A percentile compares a stretch with the other conserved stretches of the same genome.
Evolutionary conservation across 139 green algal species (phyloP).

Genomic region (Ostreobium quekettii): DNA sequence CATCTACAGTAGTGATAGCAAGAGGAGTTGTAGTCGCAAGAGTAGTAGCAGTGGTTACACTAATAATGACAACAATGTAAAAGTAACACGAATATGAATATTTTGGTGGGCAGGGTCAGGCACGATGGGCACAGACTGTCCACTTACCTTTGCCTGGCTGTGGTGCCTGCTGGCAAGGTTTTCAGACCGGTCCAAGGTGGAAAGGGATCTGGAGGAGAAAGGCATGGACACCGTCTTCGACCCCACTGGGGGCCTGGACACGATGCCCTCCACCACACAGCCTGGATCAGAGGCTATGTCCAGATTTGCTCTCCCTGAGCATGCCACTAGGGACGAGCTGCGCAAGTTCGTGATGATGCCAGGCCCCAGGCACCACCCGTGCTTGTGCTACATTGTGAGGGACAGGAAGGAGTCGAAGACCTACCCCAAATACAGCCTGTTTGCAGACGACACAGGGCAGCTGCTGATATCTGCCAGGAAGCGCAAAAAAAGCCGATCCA

Average conservation of each 20-base stretch:
- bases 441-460: slow-evolving; percentile 36
- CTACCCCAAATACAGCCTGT: slow-evolving; percentile 49
- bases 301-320: not conserved
- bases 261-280: not conserved
- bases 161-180: not conserved
- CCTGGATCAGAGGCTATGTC: not conserved
- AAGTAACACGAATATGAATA: slow-evolving; percentile 8
- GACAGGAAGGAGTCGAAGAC: slow-evolving; percentile 45
- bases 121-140: not conserved
- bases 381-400: slow-evolving; percentile 76
- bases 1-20: no score
- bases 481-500: slow-evolving; percentile 67
- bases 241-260: slow-evolving; percentile 25
- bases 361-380: slow-evolving; percentile 36
- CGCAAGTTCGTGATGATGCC: slow-evolving; percentile 46
- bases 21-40: slow-evolving; percentile 9
- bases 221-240: slow-evolving; percentile 48
- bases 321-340: slow-evolving; percentile 40
- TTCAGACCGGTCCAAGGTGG: slow-evolving; percentile 15
- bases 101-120: not conserved
- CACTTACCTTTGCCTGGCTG: not conserved
- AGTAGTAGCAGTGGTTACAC: slow-evolving; percentile 1
- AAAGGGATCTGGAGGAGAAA: slow-evolving; percentile 28
- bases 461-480: slow-evolving; percentile 82
- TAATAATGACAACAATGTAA: not conserved